Base-by-base conservation (phyloP, 2,329 filamentous ascomycete species). In the Xylaria sp. region DNA sequence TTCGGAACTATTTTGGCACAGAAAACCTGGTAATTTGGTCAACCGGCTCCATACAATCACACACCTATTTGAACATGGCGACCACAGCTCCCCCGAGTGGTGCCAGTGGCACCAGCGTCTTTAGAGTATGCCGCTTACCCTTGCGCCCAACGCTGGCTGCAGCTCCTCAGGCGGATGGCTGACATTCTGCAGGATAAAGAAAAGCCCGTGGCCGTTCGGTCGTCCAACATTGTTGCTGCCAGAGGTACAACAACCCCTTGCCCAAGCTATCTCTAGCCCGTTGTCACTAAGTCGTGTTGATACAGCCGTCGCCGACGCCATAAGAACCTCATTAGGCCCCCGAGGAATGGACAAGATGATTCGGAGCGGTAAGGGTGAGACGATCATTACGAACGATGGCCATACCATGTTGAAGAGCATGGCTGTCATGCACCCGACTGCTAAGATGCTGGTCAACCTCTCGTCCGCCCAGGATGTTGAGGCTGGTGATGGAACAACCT, bases 331-430 rank as follows among this genome's bases (percentile, higher is more conserved):
- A 65, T 85, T 99, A 70, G 95, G 95, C 67, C 95, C 95, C 68
- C 89, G 95, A 79, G 95, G 95, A 75, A 97, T 97, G 93, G 93
- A 97, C 83, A 97, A 97, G 84, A 97, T 97, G 93, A 98, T 99
- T 73, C 91, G 96, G 83, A 96, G 90, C 63, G 91, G 93, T 76
- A 97, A 92, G 81, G 95, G 94, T 80, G 92, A 96, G 79, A 97
- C 93, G 60, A 95, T 98, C 78, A 99, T 99, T 81, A 99, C 95
- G 74, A 99, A 99, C 83, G 95, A 99, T 80, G 95, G 95, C 77
- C 96, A 96, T 82, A 99, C 95, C 60, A 99, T 99, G 94, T 82
- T 99, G 75, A 96, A 91, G 82, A 94, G 94, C 83, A 98, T 99
- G 95, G 91, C 92, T 68, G 95, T 99, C 69, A 93, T 99, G 90